These are phyloP conservation scores for Candida pini DNA, from an alignment of 805 yeast species.

Conservation along the genomic window DNA sequence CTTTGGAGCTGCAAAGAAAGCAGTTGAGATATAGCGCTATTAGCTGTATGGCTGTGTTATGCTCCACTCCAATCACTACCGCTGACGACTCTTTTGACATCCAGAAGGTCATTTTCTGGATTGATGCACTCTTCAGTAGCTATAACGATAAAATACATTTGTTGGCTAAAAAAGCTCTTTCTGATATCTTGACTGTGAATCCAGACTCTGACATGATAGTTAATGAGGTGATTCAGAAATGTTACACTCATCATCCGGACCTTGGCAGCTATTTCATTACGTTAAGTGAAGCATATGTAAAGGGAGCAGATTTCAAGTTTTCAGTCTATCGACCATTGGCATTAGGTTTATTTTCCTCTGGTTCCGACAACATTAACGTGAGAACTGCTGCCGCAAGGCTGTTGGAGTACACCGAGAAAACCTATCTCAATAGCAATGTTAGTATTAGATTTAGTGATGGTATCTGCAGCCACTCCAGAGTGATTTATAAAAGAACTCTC, in stretches of 20 bases:
- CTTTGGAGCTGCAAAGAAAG: constrained; percentile 74
- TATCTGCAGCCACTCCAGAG: constrained; percentile 67
- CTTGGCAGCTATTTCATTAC: constrained; percentile 67
- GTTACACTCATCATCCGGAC: constrained; percentile 55
- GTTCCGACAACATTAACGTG: constrained; percentile 62
- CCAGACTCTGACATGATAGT: constrained; percentile 45
- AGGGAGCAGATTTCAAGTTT: constrained; percentile 41
- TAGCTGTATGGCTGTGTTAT: constrained; percentile 78
- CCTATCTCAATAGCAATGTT: constrained; percentile 47
- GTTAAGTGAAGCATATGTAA: constrained; percentile 58
- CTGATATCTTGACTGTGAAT: constrained; percentile 60
- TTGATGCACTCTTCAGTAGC: constrained; percentile 62
- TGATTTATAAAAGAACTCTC: constrained; percentile 82
- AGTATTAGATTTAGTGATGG: constrained; percentile 61
- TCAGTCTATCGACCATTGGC: constrained; percentile 66
- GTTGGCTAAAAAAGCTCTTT: constrained; percentile 66
- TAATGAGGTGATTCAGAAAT: constrained; percentile 60
- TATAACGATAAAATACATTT: constrained; percentile 51
- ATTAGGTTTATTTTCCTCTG: constrained; percentile 71
- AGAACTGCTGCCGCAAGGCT: constrained; percentile 69
- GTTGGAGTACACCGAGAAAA: constrained; percentile 60
- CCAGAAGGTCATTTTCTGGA: constrained; percentile 67
- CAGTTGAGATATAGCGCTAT: constrained; percentile 66
- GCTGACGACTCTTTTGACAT: constrained; percentile 59
- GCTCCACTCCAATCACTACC: constrained; percentile 66